A percentile compares a stretch with the other conserved stretches of the same genome.
Conservation (phyloP, 352 stramenopile species). For the Elongisporangium undulatum region DNA sequence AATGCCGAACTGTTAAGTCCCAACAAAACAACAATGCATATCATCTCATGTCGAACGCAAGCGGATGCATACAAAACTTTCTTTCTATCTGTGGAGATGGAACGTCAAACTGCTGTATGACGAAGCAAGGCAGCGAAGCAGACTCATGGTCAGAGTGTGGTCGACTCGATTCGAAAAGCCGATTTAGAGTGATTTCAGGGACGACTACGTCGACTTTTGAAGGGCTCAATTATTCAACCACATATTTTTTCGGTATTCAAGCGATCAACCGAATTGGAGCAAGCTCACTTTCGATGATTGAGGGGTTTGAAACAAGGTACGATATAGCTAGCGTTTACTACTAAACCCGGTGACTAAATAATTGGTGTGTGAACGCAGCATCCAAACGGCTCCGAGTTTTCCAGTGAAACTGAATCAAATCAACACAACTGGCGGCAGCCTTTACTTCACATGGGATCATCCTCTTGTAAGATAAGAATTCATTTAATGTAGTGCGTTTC, state of each 20-base stretch:
- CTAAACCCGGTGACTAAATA: not conserved
- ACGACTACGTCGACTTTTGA: conserved; percentile 36
- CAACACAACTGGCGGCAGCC: conserved; percentile 32
- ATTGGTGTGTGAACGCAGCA: conserved; percentile 9
- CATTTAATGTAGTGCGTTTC: not conserved
- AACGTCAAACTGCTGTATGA: conserved; percentile 38
- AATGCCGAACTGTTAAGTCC: conserved; percentile 15
- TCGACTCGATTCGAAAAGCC: conserved; percentile 3
- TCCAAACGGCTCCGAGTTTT: conserved; percentile 29
- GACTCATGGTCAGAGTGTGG: conserved; percentile 20
- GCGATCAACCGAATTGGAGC: conserved; percentile 32
- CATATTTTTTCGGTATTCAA: conserved; percentile 51
- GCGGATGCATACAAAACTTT: not conserved
- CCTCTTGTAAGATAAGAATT: conserved; percentile 26
- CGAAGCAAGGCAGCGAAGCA: conserved; percentile 9
- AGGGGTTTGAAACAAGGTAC: conserved; percentile 34
- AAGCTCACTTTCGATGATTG: conserved; percentile 22
- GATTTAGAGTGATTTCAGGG: conserved; percentile 18
- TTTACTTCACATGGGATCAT: conserved; percentile 33
- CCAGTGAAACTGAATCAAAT: conserved; percentile 20
- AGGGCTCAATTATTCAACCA: conserved; percentile 36
- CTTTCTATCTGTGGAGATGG: conserved; percentile 25
- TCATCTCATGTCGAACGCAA: not conserved
- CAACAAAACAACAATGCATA: not conserved
- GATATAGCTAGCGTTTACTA: not conserved